phyloP scores from a whole-genome alignment of 2,329 filamentous ascomycete genomes.

The Fusarium kyushuense region DNA sequence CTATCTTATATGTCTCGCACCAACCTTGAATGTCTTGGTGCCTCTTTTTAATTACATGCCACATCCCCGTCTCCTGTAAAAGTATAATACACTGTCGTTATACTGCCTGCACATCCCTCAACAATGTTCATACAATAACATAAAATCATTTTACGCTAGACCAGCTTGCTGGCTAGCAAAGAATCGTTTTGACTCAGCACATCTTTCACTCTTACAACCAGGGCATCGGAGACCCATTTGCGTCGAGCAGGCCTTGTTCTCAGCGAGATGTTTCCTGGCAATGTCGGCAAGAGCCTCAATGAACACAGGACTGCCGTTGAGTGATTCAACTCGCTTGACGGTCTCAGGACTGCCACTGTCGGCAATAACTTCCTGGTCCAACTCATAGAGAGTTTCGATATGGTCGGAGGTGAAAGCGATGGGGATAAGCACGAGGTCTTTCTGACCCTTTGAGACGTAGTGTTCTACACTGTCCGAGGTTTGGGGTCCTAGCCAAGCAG shows the following conservation, averaged over 20 bases:
- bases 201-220: slow-evolving; percentile 90
- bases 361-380: slow-evolving; percentile 94
- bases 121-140: neutral
- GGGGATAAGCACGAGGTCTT: slow-evolving; percentile 89
- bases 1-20: neutral
- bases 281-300: slow-evolving; percentile 91
- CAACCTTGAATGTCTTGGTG: slow-evolving; percentile 7
- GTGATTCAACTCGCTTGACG: slow-evolving; percentile 89
- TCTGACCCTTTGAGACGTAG: slow-evolving; percentile 91
- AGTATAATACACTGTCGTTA: slow-evolving; percentile 35
- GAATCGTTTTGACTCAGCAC: slow-evolving; percentile 80
- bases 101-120: neutral
- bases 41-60: slow-evolving; percentile 31
- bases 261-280: slow-evolving; percentile 81
- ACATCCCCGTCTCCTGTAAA: slow-evolving; percentile 17
- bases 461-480: slow-evolving; percentile 88
- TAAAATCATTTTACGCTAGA: slow-evolving; percentile 24
- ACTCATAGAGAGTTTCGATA: slow-evolving; percentile 91
- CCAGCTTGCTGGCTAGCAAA: slow-evolving; percentile 62
- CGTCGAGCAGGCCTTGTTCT: slow-evolving; percentile 74
- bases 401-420: slow-evolving; percentile 99
- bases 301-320: slow-evolving; percentile 92
- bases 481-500: slow-evolving; percentile 94
- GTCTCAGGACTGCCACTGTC: slow-evolving; percentile 82
- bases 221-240: slow-evolving; percentile 95